A percentile compares a stretch with the other conserved stretches of the same genome.
Conservation (phyloP, 345 rosid species). For the Eucalyptus guilfoylei region DNA sequence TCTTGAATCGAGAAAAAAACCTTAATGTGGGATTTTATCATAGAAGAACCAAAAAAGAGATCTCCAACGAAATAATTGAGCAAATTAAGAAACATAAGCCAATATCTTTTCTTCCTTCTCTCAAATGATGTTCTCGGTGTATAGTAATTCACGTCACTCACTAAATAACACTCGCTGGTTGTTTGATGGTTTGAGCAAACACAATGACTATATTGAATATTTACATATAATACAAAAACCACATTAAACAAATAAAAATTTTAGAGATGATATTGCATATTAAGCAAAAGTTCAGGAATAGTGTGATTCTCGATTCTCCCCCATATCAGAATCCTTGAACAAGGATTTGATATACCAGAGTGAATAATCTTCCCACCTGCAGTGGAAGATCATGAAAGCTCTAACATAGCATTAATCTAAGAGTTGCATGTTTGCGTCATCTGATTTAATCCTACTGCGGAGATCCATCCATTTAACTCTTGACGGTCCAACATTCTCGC, state of each 20-base stretch:
- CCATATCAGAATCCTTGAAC: background rate
- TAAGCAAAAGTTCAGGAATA: fast-evolving
- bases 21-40: no score
- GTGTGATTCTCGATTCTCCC: background rate
- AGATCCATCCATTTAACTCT: background rate
- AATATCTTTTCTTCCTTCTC: background rate
- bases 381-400: background rate
- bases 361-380: background rate
- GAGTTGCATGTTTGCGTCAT: background rate
- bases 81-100: background rate
- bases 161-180: background rate
- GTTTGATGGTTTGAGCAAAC: background rate
- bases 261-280: background rate
- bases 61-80: background rate
- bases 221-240: background rate
- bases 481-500: background rate
- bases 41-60: background rate
- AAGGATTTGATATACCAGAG: background rate
- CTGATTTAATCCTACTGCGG: background rate
- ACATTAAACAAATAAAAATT: background rate
- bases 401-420: background rate
- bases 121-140: background rate
- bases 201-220: background rate
- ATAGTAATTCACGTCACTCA: background rate
- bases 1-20: background rate